Evolutionary conservation across 345 rosid genomes (phyloP), one percentile per base, ranked within the genome.

Genomic region (Dipteronia dyeriana): DNA sequence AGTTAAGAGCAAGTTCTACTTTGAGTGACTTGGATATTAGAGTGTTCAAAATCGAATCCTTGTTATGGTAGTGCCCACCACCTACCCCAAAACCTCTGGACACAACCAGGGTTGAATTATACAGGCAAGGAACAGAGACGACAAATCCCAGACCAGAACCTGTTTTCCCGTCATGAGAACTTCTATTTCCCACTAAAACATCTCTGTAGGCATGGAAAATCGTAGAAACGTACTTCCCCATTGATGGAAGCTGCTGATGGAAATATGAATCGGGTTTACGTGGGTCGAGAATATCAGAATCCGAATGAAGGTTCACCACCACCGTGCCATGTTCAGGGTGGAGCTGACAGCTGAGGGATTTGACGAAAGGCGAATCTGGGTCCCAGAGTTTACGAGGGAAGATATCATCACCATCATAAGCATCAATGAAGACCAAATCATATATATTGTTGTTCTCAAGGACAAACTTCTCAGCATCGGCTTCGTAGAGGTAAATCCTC

Each of bases 271-370:
- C 51, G 0, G 89, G 78, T 17, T 84, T 83, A 20, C 73, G 72
- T 16, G 83, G 8, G 7, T 78, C 68, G 5, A 39, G 45, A 39
- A 80, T 75, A 17, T 88, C 91, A 3, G 87, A 79, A 79, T 87
- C 97, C 1, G 96, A 88, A 68, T 93, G 97, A 76, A 95, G 96
- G 87, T 95, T 95, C 82, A 93, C 96, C 77, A 95, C 95, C 3
- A 91, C 84, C 0, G 97, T 91, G 53, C 99, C 99, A 43, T 95
- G 97, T 49, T 82, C 77, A 1, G 90, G 88, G 68, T 93, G 92
- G 79, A 95, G 90, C 56, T 57, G 80, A 41, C 84, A 29, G 56
- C 87, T 82, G 16, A 95, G 84, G 66, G 91, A 85, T 76, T 83
- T 85, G 80, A 93, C 87, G 72, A 95, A 92, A 19, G 88, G 87